Base-by-base conservation (phyloP, 305 asterid species). In the Caryopteris hybrid region DNA sequence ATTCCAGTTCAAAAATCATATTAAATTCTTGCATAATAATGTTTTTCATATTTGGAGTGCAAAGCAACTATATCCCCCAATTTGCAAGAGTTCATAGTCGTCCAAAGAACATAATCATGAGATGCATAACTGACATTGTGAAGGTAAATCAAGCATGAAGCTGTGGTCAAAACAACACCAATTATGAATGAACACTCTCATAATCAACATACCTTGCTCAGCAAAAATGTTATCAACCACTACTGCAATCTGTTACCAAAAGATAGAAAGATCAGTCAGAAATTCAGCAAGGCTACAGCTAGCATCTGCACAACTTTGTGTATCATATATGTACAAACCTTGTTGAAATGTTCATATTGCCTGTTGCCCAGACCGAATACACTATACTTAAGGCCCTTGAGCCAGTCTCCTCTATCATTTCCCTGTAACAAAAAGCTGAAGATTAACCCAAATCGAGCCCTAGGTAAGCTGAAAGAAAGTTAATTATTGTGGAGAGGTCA, bases 321-420 rank as follows among this genome's bases (percentile, higher is more conserved):
- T 46, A 58, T 54, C 50, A 70, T 27, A 14, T 33, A 58, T 27
- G 16, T 39, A 36, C 21, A 55, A 8, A 90, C 99, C 97, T 95
- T 91, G 87, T 95, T 95, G 78, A 95, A 91, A 85, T 95, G 99
- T 80, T 95, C 99, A 45, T 95, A 95, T 69, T 95, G 99, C 79
- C 96, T 78, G 81, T 91, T 95, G 14, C 99, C 99, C 64, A 95
- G 97, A 74, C 98, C 99, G 69, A 95, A 95, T 18, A 95, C 84
- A 71, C 94, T 96, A 79, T 80, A 95, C 41, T 79, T 84, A 64
- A 95, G 95, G 81, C 87, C 84, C 74, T 88, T 84, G 67, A 95
- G 95, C 80, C 83, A 84, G 5, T 81, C 92, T 34, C 85, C 95
- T 73, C 75, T 84, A 55, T 91, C 98, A 70, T 85, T 78, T 59